Evolutionary conservation across 331 rosid species (phyloP), one percentile per base, ranked within the genome.

Genomic region (Quercus lobata): DNA sequence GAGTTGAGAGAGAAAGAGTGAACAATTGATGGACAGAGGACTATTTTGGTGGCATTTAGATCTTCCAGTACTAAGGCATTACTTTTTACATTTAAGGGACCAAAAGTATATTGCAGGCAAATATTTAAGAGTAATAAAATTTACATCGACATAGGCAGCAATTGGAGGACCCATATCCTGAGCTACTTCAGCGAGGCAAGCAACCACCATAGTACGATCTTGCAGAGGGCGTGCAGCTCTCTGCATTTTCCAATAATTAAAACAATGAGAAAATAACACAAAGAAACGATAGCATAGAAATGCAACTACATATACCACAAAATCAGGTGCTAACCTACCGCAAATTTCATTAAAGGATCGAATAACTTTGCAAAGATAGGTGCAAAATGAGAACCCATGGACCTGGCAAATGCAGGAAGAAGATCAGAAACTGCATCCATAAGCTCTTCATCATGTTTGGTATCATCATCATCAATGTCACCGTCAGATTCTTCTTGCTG

Each of bases 361-460:
- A 91, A 93, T 34, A 96, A 89, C 53, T 85, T 91, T n/a, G 89
- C 93, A 85, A 96, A 92, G 53, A 91, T 89, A 65, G 98, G 91
- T 79, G 92, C 98, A 81, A 96, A 96, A 80, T 93, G 93, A 85
- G 93, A 84, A 77, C 99, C 97, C 99, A 96, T 90, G 75, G 94
- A 76, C 90, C 92, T 93, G 18, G 99, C 99, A 83, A 92, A 89
- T 72, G 97, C 98, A 73, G 99, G 99, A 75, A 92, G 97, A 70
- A 93, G 94, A 84, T 96, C 99, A 75, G 97, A 93, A 79, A 96
- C 98, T 46, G 98, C 98, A 76, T 93, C 99, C 98, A 96, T 93
- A 44, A 96, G 97, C 35, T 91, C 91, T 89, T 93, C 98, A 73
- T 96, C 97, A 9, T 93, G 98, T 71, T 82, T 76, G 75, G 91